Conservation (phyloP, 495 filamentous ascomycete species). For the Xylaria bambusicola region DNA sequence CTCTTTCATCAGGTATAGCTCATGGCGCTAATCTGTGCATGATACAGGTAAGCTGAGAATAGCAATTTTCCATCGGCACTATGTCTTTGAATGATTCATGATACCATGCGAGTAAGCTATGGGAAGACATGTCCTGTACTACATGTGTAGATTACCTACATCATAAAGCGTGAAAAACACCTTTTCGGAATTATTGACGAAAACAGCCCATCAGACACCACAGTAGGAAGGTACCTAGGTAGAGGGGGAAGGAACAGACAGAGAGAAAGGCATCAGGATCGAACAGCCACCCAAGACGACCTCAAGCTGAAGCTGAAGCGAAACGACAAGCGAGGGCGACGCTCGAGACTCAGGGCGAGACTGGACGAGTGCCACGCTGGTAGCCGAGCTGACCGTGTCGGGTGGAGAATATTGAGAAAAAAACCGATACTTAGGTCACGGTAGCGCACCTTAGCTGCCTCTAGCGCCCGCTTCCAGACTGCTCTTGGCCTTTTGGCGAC, state of each 20-base stretch:
- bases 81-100: constrained; percentile 11
- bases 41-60: constrained; percentile 13
- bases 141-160: too few species aligned
- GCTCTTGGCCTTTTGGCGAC: background rate
- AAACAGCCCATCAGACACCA: background rate
- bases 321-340: background rate
- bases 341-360: too few species aligned
- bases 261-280: constrained; percentile 5
- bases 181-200: background rate
- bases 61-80: background rate
- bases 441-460: background rate
- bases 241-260: background rate
- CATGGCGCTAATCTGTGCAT: too few species aligned
- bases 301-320: constrained; percentile 8
- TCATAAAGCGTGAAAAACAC: too few species aligned
- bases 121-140: background rate
- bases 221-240: background rate
- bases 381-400: background rate
- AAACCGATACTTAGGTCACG: background rate
- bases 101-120: constrained; percentile 13
- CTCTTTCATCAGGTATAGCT: too few species aligned
- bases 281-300: background rate
- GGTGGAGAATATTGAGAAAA: constrained; percentile 9
- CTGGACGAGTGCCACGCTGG: too few species aligned
- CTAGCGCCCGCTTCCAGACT: constrained; percentile 1